Conservation (phyloP, 768 basidiomycete genomes). For the Russula foetens region DNA sequence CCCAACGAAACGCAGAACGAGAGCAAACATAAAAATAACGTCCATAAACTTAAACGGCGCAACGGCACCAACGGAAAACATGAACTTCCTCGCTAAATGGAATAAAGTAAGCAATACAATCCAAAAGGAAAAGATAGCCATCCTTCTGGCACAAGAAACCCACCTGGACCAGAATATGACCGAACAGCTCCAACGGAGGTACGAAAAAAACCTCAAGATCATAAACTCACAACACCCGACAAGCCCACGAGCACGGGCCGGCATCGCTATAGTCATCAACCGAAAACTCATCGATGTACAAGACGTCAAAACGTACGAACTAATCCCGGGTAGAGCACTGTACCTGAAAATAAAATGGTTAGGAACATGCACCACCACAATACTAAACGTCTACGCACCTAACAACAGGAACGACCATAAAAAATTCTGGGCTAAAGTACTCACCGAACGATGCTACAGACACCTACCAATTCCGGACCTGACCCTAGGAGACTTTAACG, state of each 20-base stretch:
- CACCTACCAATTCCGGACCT: too few species aligned
- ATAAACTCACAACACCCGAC: not conserved
- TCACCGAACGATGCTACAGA: too few species aligned
- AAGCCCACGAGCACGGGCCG: not conserved
- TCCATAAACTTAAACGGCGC: not conserved
- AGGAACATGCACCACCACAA: too few species aligned
- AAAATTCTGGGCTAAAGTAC: too few species aligned
- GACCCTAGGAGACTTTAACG: too few species aligned
- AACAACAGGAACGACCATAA: too few species aligned
- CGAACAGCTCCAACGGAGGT: too few species aligned
- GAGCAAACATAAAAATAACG: not conserved
- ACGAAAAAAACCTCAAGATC: not conserved
- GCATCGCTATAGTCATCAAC: not conserved
- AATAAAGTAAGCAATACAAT: not conserved
- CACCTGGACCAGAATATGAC: not conserved
- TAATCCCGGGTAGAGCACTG: not conserved
- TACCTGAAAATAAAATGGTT: too few species aligned
- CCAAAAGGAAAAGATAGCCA: not conserved
- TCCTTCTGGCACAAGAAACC: not conserved
- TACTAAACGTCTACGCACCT: too few species aligned
- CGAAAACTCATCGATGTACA: not conserved
- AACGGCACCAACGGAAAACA: not conserved
- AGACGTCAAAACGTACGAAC: rapidly evolving
- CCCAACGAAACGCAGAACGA: not conserved
- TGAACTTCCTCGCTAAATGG: not conserved